Conservation (phyloP, 2,329 filamentous ascomycete species). For the Curvularia sp. region DNA sequence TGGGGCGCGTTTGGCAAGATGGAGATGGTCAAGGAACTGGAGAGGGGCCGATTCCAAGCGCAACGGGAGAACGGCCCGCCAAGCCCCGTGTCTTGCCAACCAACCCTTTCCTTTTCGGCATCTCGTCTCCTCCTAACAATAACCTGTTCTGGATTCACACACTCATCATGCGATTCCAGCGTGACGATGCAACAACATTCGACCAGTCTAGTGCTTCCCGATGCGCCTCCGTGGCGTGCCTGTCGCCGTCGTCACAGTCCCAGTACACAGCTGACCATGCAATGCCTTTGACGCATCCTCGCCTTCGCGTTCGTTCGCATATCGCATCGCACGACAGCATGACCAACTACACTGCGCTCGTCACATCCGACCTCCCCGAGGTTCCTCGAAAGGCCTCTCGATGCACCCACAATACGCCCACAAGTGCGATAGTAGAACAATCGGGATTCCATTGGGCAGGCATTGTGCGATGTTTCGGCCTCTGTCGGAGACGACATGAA, state of each 20-base stretch:
- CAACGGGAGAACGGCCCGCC: background rate
- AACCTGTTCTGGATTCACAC: background rate
- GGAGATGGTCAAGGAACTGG: too few relatives aligned
- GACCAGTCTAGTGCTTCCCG: background rate
- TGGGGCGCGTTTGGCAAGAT: too few relatives aligned
- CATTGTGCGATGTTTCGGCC: background rate
- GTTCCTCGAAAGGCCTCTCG: background rate
- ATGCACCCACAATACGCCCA: background rate
- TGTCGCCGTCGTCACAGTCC: background rate
- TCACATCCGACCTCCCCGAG: background rate
- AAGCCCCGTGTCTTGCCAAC: background rate
- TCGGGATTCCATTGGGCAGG: background rate
- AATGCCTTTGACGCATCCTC: background rate
- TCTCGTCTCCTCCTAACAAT: background rate
- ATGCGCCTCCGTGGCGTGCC: background rate
- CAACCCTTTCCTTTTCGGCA: too few relatives aligned
- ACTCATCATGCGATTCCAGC: background rate
- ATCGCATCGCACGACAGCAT: background rate
- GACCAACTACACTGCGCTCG: background rate
- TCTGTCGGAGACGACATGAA: background rate
- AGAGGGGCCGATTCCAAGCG: background rate
- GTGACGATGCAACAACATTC: background rate
- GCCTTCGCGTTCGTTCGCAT: background rate
- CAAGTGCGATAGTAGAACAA: background rate
- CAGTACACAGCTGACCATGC: background rate